Base-by-base conservation (phyloP, 768 basidiomycete species). In the Tricholomella constricta region DNA sequence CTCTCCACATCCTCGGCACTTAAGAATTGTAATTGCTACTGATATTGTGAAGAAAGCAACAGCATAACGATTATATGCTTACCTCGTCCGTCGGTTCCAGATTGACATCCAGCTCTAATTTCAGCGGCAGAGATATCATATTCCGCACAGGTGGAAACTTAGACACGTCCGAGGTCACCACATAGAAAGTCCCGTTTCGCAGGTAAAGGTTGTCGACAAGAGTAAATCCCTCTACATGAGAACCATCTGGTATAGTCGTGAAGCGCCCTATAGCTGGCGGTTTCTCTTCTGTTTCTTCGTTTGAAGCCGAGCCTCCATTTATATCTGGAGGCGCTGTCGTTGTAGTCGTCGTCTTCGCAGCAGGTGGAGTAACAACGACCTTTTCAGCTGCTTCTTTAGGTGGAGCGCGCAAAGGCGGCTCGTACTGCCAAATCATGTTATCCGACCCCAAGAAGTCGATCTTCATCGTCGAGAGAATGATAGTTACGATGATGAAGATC, bases 161-260 rank as follows among this genome's bases (percentile, higher is more conserved):
- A 3, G 55, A 38, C 6, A 52, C 53, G 40, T 71, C 63, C 5
- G 54, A 38, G 5, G 86, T 81, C 45, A 91, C 75, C 51, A 88
- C 74, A 62, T 80, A 85, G 55, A 91, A 78, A 1, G 86, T 89
- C 19, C 88, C 86, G 56, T 88, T 84, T 48, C 80, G 76, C 66
- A 91, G 79, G 69, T 92, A 90, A 4, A 93, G 67, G 54, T 86
- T 80, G 45, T 83, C 82, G 57, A 91, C 82, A 34, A 90, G 69
- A 0, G 88, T 89, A 80, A 89, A 91, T n/a, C 90, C 89, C 37
- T 78, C 74, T 15, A 75, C 75, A 48, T 81, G 78, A 37, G 77
- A 70, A 7, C 60, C 61, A 31, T 57, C 58, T 17, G 72, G 70
- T 8, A 73, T 66, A 6, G 46, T 65, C 2, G 71, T 74, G 15